These are phyloP conservation scores for Pichia sp. DNA, from an alignment of 1,139 yeast species.

Conservation along the genomic window DNA sequence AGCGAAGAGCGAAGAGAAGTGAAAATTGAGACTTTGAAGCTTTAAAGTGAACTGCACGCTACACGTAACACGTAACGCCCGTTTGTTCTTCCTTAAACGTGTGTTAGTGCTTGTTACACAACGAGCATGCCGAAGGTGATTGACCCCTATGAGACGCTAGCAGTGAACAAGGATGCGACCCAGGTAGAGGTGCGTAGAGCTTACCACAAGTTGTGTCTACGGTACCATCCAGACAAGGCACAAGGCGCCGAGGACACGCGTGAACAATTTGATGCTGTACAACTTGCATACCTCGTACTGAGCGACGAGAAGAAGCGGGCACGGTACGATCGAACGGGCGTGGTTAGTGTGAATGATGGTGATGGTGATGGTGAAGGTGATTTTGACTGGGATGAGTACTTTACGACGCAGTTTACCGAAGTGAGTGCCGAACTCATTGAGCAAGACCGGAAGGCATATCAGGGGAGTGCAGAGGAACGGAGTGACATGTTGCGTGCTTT, in stretches of 20 bases:
- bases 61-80: no score
- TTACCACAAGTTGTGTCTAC: conserved; percentile 62
- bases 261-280: conserved; percentile 54
- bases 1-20: no score
- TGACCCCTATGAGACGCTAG: conserved; percentile 59
- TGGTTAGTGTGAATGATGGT: conserved; percentile 37
- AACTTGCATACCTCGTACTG: conserved; percentile 68
- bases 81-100: no score
- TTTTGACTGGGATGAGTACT: conserved; percentile 58
- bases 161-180: conserved; percentile 34
- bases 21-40: no score
- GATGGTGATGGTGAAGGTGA: conserved; percentile 36
- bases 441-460: conserved; percentile 60
- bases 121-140: no score
- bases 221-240: conserved; percentile 73
- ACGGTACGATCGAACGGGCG: conserved; percentile 64
- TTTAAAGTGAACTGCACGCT: no score
- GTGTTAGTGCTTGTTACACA: no score
- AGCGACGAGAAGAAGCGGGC: conserved; percentile 50
- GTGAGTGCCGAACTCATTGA: conserved; percentile 71
- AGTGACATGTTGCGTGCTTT: conserved; percentile 58
- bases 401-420: conserved; percentile 38
- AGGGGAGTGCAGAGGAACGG: conserved; percentile 58
- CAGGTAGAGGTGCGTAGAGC: conserved; percentile 59
- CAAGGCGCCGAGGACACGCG: conserved; percentile 28